phyloP scores from a whole-genome alignment of 2,329 filamentous ascomycete genomes.

The Septoria petroselini region DNA sequence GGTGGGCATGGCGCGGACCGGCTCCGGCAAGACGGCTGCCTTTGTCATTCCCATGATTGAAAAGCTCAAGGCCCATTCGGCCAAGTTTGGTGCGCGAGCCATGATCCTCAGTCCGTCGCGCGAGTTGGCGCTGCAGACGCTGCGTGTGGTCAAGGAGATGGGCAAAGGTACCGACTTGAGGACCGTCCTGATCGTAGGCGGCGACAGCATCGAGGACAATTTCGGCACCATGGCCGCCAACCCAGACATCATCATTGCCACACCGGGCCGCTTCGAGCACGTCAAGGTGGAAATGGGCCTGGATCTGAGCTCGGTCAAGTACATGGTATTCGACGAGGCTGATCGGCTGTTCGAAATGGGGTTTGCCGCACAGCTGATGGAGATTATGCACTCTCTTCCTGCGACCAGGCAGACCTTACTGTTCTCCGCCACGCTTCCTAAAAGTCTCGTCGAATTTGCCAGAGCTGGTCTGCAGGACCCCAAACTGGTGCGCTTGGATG shows the following conservation, averaged over 20 bases:
- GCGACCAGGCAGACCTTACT: conserved; percentile 81
- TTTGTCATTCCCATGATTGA: conserved; percentile 99
- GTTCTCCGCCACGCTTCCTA: conserved; percentile 92
- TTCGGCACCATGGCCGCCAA: conserved; percentile 90
- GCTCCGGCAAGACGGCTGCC: conserved; percentile 95
- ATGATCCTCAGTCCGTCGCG: conserved; percentile 88
- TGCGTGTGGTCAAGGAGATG: conserved; percentile 96
- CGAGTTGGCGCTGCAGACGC: conserved; percentile 88
- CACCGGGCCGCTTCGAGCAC: conserved; percentile 92
- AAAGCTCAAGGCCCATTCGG: conserved; percentile 81
- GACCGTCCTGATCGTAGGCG: conserved; percentile 85
- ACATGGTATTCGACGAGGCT: conserved; percentile 96
- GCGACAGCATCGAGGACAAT: conserved; percentile 93
- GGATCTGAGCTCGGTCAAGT: conserved; percentile 84
- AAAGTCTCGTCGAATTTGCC: conserved; percentile 92
- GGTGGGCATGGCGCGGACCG: conserved; percentile 98
- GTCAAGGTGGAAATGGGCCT: conserved; percentile 94
- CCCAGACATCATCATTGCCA: conserved; percentile 95
- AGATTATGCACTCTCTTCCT: conserved; percentile 87
- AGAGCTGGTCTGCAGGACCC: conserved; percentile 90
- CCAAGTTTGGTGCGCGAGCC: conserved; percentile 78
- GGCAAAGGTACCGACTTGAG: conserved; percentile 86
- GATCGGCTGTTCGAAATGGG: conserved; percentile 98
- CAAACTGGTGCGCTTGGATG: conserved; percentile 82
- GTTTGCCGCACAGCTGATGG: conserved; percentile 86